Conservation (phyloP, 2,329 filamentous ascomycete genomes). For the Fusarium sp. region DNA sequence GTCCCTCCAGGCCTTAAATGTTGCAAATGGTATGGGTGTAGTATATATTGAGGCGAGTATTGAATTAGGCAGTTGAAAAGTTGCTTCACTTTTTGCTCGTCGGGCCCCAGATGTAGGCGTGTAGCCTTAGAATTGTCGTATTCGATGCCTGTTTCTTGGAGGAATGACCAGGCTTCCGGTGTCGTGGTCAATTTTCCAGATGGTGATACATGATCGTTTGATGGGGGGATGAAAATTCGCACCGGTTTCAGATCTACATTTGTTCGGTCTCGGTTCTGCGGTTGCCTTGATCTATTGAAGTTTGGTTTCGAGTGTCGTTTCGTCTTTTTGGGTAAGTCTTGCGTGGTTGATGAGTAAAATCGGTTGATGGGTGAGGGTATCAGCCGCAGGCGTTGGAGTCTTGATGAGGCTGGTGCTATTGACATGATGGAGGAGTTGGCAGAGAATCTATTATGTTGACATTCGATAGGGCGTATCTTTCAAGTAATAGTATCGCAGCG, state of each 20-base stretch:
- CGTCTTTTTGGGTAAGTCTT: constrained; percentile 5
- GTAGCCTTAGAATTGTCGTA: constrained; percentile 41
- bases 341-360: constrained; percentile 28
- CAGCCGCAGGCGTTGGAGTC: constrained; percentile 24
- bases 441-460: constrained; percentile 31
- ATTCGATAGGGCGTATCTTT: background rate
- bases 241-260: background rate
- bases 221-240: constrained; percentile 35
- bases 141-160: constrained; percentile 45
- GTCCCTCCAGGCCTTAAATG: constrained; percentile 52
- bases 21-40: constrained; percentile 51
- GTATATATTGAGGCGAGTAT: constrained; percentile 48
- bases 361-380: constrained; percentile 19
- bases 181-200: constrained; percentile 49
- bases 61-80: constrained; percentile 43
- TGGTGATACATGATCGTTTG: constrained; percentile 34
- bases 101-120: constrained; percentile 21
- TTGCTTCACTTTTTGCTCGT: constrained; percentile 21
- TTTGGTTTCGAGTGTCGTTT: background rate
- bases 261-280: background rate
- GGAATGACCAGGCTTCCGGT: constrained; percentile 46
- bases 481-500: background rate
- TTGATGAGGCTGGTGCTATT: constrained; percentile 37
- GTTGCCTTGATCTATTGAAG: background rate
- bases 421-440: constrained; percentile 41